Evolutionary conservation across 768 basidiomycete genomes (phyloP).

Genomic region (Hortiboletus campestris): DNA sequence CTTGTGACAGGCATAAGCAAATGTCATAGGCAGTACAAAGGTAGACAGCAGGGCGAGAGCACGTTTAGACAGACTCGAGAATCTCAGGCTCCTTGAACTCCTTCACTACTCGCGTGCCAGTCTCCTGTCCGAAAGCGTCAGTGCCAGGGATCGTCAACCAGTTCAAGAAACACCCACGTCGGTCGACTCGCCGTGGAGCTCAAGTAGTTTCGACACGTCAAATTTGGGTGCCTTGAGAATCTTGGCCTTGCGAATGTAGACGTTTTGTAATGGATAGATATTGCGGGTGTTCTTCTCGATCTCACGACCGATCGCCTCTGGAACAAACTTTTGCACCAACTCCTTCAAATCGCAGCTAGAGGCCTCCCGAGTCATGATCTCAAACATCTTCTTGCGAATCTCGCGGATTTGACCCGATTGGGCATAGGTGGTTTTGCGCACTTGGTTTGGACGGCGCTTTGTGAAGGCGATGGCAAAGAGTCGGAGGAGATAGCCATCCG

Average conservation of each 20-base stretch:
- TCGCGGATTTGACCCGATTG: slow-evolving; percentile 93
- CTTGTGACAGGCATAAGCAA: slow-evolving; percentile 34
- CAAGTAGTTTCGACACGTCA: slow-evolving; percentile 91
- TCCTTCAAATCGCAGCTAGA: slow-evolving; percentile 96
- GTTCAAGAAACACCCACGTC: slow-evolving; percentile 56
- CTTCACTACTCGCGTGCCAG: slow-evolving; percentile 89
- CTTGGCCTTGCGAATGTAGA: slow-evolving; percentile 98
- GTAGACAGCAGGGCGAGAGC: slow-evolving; percentile 30
- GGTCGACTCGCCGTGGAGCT: slow-evolving; percentile 93
- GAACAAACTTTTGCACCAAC: slow-evolving; percentile 97
- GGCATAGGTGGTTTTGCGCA: slow-evolving; percentile 98
- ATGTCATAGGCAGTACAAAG: slow-evolving; percentile 39
- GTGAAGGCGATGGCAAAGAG: slow-evolving; percentile 99
- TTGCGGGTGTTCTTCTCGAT: slow-evolving; percentile 96
- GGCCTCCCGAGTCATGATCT: slow-evolving; percentile 96
- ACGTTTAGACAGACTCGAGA: slow-evolving; percentile 78
- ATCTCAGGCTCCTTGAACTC: slow-evolving; percentile 99
- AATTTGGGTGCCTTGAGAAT: slow-evolving; percentile 98
- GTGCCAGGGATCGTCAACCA: neutral
- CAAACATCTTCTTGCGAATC: slow-evolving; percentile 99
- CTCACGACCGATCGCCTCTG: slow-evolving; percentile 98
- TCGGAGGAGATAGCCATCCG: slow-evolving; percentile 98
- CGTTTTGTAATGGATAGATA: slow-evolving; percentile 99
- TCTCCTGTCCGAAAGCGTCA: slow-evolving; percentile 58
- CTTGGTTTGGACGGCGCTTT: slow-evolving; percentile 93